A percentile compares a stretch with the other conserved stretches of the same genome.
phyloP scores from a whole-genome alignment of 2,329 filamentous ascomycete species.

The Alternaria novae-zelandiae region DNA sequence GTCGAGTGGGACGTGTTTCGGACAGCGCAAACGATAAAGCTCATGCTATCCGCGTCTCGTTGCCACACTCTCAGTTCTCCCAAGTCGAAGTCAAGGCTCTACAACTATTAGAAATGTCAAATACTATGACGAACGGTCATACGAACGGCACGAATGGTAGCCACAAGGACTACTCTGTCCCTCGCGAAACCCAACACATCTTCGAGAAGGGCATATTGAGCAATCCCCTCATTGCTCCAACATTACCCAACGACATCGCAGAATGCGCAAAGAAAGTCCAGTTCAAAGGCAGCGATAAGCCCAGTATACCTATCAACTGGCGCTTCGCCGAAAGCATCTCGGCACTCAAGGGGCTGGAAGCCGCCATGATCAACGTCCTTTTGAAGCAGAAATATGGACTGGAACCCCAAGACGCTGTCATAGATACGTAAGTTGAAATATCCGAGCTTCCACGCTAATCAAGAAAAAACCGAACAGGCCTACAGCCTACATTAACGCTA shows the following conservation, averaged over 20 bases:
- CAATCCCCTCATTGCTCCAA: constrained; percentile 50
- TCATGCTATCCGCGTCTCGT: neutral
- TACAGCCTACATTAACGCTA: no score
- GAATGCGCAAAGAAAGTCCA: constrained; percentile 46
- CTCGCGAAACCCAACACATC: constrained; percentile 30
- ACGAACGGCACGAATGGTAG: constrained; percentile 10
- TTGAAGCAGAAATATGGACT: constrained; percentile 55
- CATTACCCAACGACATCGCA: constrained; percentile 46
- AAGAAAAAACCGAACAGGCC: no score
- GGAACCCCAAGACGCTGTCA: constrained; percentile 50
- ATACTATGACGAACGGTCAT: neutral
- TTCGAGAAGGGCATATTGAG: constrained; percentile 51
- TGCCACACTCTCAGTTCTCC: neutral
- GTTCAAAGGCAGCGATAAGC: constrained; percentile 54
- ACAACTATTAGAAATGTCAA: neutral
- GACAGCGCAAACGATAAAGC: neutral
- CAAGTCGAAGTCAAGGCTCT: neutral
- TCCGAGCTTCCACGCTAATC: neutral
- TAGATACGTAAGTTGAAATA: constrained; percentile 51
- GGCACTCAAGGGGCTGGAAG: constrained; percentile 58
- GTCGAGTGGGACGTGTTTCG: neutral
- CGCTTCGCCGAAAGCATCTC: constrained; percentile 62
- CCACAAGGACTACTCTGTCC: constrained; percentile 33
- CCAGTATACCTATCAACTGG: constrained; percentile 63
- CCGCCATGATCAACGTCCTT: constrained; percentile 54